Percentiles rank a stretch among this genome's conserved stretches.
Evolutionary conservation across 495 filamentous ascomycete genomes (phyloP).

Genomic region (Trichocladium antarcticum): DNA sequence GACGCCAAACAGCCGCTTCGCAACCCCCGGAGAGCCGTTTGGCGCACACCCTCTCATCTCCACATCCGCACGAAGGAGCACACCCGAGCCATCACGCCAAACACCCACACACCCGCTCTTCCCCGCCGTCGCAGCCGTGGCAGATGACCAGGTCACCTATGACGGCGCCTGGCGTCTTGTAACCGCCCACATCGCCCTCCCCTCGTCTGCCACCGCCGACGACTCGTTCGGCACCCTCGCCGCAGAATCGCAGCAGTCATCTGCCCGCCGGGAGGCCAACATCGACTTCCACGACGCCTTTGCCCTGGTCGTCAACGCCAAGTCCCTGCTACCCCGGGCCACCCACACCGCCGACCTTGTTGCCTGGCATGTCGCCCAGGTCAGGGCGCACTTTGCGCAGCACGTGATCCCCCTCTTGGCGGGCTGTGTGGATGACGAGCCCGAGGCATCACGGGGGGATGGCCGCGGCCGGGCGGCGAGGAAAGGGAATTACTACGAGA

Average conservation of each 20-base stretch:
- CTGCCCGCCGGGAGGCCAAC: conserved; percentile 12
- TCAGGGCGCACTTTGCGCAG: conserved; percentile 39
- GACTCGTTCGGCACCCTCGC: conserved; percentile 34
- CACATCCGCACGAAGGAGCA: conserved; percentile 9
- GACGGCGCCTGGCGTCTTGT: conserved; percentile 59
- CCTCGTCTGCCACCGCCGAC: conserved; percentile 35
- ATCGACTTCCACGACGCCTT: conserved; percentile 36
- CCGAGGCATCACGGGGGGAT: conserved; percentile 1
- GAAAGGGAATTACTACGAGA: conserved; percentile 19
- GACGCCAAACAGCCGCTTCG: conserved; percentile 27
- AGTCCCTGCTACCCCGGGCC: conserved; percentile 31
- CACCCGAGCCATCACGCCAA: conserved; percentile 1
- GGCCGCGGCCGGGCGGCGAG: not conserved
- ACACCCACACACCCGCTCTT: conserved; percentile 16
- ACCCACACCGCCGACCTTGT: conserved; percentile 39
- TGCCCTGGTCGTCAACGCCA: conserved; percentile 31
- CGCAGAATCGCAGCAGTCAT: conserved; percentile 29
- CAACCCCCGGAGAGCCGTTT: conserved; percentile 23
- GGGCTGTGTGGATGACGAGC: conserved; percentile 23
- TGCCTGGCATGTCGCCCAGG: conserved; percentile 43
- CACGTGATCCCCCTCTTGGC: conserved; percentile 40
- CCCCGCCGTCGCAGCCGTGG: conserved; percentile 15
- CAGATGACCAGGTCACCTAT: conserved; percentile 48
- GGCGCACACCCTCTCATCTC: conserved; percentile 1
- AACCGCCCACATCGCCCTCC: conserved; percentile 50